Evolutionary conservation across 768 basidiomycete genomes (phyloP).

Genomic region (Boletus sp.): DNA sequence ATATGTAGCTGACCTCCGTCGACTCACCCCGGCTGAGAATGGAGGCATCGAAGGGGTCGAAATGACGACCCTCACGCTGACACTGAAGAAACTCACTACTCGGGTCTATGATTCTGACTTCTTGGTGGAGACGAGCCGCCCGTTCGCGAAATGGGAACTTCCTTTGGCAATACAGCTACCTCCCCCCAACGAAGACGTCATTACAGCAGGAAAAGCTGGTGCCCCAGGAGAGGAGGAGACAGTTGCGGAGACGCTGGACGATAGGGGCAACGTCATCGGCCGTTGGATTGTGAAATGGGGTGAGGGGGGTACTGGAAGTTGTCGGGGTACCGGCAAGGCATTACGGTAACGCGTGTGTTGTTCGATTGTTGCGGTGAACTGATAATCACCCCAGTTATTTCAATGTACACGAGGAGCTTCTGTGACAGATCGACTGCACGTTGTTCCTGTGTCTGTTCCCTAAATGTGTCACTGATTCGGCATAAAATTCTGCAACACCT

Average conservation of each 20-base stretch:
- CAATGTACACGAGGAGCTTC: slow-evolving; percentile 51
- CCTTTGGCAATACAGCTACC: slow-evolving; percentile 51
- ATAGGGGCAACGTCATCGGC: slow-evolving; percentile 58
- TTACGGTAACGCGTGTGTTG: slow-evolving; percentile 50
- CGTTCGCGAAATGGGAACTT: slow-evolving; percentile 82
- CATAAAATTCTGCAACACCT: neutral
- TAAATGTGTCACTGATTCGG: neutral
- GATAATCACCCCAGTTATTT: slow-evolving; percentile 38
- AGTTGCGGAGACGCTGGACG: slow-evolving; percentile 69
- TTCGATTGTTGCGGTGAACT: neutral
- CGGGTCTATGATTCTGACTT: slow-evolving; percentile 74
- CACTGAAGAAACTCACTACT: slow-evolving; percentile 58
- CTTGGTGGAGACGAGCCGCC: slow-evolving; percentile 59
- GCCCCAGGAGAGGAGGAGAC: slow-evolving; percentile 63
- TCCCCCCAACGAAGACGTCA: slow-evolving; percentile 30
- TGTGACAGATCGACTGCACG: slow-evolving; percentile 19
- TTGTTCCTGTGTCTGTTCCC: neutral
- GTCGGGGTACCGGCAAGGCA: slow-evolving; percentile 60
- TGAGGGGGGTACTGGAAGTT: slow-evolving; percentile 59
- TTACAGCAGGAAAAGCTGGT: slow-evolving; percentile 30
- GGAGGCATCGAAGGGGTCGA: slow-evolving; percentile 55
- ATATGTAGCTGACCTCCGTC: slow-evolving; percentile 65
- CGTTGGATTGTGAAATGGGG: slow-evolving; percentile 80
- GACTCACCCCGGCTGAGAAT: slow-evolving; percentile 43
- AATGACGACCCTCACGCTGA: slow-evolving; percentile 63